Evolutionary conservation across 169 alveolate species (phyloP).

Genomic region (Blepharisma undulans): DNA sequence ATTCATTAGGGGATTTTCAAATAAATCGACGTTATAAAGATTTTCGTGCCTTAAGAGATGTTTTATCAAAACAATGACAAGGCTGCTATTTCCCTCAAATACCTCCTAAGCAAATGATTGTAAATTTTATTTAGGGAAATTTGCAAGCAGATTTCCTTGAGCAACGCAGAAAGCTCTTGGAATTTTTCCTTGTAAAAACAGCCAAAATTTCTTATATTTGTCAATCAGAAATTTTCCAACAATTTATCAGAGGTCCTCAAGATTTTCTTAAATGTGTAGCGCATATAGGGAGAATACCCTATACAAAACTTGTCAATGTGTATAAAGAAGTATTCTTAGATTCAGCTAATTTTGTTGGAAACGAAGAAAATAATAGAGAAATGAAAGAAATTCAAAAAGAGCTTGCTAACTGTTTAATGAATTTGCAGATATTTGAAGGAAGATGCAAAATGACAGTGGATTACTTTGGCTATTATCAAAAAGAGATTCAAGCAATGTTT

Average conservation of each 20-base stretch:
- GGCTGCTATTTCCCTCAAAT: slow-evolving; percentile 65
- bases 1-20: slow-evolving; percentile 47
- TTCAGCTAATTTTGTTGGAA: neutral
- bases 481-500: neutral
- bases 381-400: neutral
- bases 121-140: slow-evolving; percentile 2
- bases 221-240: neutral
- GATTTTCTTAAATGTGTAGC: neutral
- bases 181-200: neutral
- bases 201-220: neutral
- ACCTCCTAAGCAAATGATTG: slow-evolving; percentile 50
- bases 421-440: neutral
- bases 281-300: neutral
- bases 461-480: neutral
- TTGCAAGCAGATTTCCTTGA: slow-evolving; percentile 11
- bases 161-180: slow-evolving; percentile 4
- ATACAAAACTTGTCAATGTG: neutral
- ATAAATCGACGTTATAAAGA: slow-evolving; percentile 60
- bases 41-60: slow-evolving; percentile 52
- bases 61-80: slow-evolving; percentile 57
- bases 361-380: neutral
- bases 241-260: neutral
- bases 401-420: neutral
- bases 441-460: neutral
- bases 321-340: neutral